Conservation (phyloP, 2,329 filamentous ascomycete genomes). For the Xylariaceae sp. region DNA sequence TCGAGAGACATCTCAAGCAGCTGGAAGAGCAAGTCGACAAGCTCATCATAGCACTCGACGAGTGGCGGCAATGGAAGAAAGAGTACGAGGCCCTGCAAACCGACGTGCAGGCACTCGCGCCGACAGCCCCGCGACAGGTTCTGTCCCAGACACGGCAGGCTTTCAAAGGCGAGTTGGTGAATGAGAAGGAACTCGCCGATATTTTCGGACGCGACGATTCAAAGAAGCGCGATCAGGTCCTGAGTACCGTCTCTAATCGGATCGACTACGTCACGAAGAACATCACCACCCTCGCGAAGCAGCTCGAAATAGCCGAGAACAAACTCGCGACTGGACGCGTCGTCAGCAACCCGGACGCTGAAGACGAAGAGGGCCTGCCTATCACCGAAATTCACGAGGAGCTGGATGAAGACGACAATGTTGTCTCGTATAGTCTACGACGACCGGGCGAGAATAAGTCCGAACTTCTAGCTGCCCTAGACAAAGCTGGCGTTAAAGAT, state of each 20-base stretch:
- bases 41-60: conserved; percentile 68
- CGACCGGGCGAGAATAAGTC: conserved; percentile 63
- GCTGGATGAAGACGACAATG: conserved; percentile 83
- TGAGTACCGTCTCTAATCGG: conserved; percentile 64
- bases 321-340: conserved; percentile 61
- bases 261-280: conserved; percentile 89
- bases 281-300: conserved; percentile 55
- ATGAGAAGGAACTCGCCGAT: conserved; percentile 50
- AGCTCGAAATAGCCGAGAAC: conserved; percentile 60
- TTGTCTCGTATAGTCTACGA: conserved; percentile 62
- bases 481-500: conserved; percentile 67
- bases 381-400: conserved; percentile 90
- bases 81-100: conserved; percentile 89
- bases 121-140: conserved; percentile 45
- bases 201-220: conserved; percentile 41
- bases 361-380: conserved; percentile 65
- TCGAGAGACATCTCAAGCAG: conserved; percentile 68
- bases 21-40: conserved; percentile 72
- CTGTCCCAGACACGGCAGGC: conserved; percentile 53
- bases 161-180: conserved; percentile 61
- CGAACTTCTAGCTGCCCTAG: conserved; percentile 64
- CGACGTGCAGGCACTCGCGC: conserved; percentile 58
- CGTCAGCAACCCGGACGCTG: conserved; percentile 54
- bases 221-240: conserved; percentile 57
- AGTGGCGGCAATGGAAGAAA: conserved; percentile 87